Percentiles rank a stretch among this genome's conserved stretches.
These are phyloP conservation scores for Umbelopsis ramanniana DNA, from an alignment of 192 early-diverging fungal species.

Conservation along the genomic window DNA sequence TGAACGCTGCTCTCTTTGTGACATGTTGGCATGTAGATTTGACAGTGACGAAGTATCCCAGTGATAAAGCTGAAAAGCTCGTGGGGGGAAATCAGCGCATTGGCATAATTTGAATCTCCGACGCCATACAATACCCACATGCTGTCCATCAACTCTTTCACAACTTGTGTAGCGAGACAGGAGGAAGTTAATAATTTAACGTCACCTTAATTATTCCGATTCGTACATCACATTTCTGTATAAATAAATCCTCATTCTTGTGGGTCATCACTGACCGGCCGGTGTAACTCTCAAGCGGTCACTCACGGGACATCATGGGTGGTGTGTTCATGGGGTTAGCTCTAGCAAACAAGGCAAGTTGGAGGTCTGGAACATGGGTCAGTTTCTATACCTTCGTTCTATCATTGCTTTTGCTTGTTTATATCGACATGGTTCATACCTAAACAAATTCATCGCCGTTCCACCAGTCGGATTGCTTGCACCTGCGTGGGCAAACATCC, in stretches of 20 bases:
- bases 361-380: neutral
- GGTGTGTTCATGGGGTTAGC: slow-evolving; percentile 14
- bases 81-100: neutral
- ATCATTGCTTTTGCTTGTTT: slow-evolving; percentile 5
- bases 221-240: neutral
- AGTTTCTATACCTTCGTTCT: neutral
- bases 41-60: neutral
- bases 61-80: neutral
- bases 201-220: neutral
- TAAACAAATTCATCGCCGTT: neutral
- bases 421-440: slow-evolving; percentile 9
- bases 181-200: slow-evolving; percentile 2
- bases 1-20: slow-evolving; percentile 19
- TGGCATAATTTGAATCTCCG: neutral
- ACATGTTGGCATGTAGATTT: slow-evolving; percentile 9
- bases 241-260: neutral
- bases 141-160: neutral
- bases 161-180: neutral
- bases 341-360: neutral
- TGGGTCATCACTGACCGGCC: neutral
- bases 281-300: slow-evolving; percentile 2
- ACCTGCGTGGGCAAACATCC: too few species aligned
- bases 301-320: slow-evolving; percentile 18
- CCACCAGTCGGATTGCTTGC: too few species aligned
- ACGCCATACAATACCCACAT: neutral